phyloP scores from a whole-genome alignment of 345 rosid genomes.

The Linum usitatissimum region DNA sequence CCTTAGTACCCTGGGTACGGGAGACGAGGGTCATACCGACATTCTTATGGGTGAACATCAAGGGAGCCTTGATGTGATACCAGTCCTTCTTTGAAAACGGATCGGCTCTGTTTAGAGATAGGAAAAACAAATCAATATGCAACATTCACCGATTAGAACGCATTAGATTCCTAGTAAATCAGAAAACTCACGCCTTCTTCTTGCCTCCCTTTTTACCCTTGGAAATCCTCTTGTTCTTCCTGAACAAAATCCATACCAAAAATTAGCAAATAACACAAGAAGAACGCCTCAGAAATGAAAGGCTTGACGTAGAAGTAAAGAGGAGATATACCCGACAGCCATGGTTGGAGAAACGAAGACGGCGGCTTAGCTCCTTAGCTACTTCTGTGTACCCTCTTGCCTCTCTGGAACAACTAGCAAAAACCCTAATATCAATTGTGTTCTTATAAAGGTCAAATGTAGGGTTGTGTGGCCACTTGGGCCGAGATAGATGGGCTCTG shows the following conservation, averaged over 20 bases:
- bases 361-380: background rate
- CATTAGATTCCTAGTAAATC: background rate
- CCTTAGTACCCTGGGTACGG: constrained; percentile 97
- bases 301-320: background rate
- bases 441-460: background rate
- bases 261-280: background rate
- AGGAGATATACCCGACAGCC: constrained; percentile 29
- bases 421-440: background rate
- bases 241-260: constrained; percentile 5
- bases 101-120: constrained; percentile 41
- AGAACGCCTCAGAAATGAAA: background rate
- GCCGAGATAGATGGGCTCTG: no score
- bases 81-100: constrained; percentile 97
- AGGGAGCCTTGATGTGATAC: constrained; percentile 94
- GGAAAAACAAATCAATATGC: background rate
- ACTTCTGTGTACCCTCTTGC: background rate
- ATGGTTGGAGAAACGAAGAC: constrained; percentile 9
- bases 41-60: constrained; percentile 44
- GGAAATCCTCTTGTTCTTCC: constrained; percentile 49
- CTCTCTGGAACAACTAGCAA: background rate
- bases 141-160: background rate
- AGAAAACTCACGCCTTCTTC: constrained; percentile 41
- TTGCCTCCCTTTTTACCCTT: constrained; percentile 51
- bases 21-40: constrained; percentile 88
- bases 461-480: no score